Evolutionary conservation across 139 green algal species (phyloP).

Genomic region (Zygnema cylindricum): DNA sequence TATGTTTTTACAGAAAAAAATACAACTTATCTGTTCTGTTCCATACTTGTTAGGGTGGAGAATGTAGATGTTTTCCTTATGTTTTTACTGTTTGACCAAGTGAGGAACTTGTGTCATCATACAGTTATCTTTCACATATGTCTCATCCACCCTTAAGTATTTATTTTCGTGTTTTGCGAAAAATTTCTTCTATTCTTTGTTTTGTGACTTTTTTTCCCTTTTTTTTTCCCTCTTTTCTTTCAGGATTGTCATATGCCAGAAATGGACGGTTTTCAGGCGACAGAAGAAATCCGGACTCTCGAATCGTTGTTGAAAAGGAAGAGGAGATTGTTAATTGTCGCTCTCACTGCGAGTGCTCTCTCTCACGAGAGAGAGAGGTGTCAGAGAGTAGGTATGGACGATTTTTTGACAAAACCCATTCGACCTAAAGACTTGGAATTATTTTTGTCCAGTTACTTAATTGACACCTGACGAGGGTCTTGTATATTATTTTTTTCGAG

Average conservation of each 20-base stretch:
- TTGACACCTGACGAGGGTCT: neutral
- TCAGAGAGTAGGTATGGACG: slow-evolving; percentile 27
- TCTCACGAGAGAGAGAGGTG: slow-evolving; percentile 38
- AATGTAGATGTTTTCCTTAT: too few relatives aligned
- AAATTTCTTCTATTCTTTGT: too few relatives aligned
- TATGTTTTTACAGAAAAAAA: too few relatives aligned
- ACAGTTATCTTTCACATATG: too few relatives aligned
- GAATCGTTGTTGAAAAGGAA: neutral
- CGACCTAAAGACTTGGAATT: slow-evolving; percentile 37
- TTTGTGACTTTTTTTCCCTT: too few relatives aligned
- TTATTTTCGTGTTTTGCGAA: too few relatives aligned
- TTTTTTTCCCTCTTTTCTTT: neutral
- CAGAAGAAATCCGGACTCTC: slow-evolving; percentile 21
- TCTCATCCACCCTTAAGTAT: too few relatives aligned
- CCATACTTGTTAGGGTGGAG: too few relatives aligned
- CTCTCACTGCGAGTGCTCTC: slow-evolving; percentile 35
- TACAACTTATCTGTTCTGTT: too few relatives aligned
- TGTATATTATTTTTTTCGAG: too few relatives aligned
- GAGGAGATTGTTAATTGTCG: slow-evolving; percentile 28
- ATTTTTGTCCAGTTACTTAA: neutral
- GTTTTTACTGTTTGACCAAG: too few relatives aligned
- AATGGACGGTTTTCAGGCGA: slow-evolving; percentile 52
- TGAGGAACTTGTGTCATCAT: too few relatives aligned
- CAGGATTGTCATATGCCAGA: slow-evolving; percentile 58
- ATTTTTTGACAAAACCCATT: slow-evolving; percentile 44